Evolutionary conservation across 1,284 basidiomycete species (phyloP).

Genomic region (Sphaerobolus stellatus): DNA sequence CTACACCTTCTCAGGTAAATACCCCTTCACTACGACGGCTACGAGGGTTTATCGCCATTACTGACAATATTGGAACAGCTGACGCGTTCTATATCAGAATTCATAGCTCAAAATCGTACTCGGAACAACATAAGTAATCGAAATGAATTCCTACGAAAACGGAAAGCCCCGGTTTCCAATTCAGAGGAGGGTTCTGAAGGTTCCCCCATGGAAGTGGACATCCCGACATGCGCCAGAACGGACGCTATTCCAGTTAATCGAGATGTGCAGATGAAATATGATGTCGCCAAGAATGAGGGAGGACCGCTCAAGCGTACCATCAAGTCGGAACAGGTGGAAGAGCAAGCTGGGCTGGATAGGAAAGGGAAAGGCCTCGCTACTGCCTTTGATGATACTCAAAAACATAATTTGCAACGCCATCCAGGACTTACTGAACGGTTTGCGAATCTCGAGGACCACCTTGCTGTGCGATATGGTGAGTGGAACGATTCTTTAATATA

Average conservation of each 20-base stretch:
- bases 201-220: constrained; percentile 7
- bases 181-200: neutral
- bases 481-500: neutral
- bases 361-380: constrained; percentile 20
- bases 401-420: constrained; percentile 41
- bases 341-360: constrained; percentile 23
- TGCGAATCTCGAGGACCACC: constrained; percentile 62
- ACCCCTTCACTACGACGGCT: neutral
- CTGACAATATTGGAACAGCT: too few species aligned
- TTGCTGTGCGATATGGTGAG: constrained; percentile 65
- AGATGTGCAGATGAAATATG: constrained; percentile 77
- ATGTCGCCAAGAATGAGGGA: constrained; percentile 76
- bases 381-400: constrained; percentile 17
- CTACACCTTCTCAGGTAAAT: constrained; percentile 58
- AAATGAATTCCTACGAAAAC: constrained; percentile 59
- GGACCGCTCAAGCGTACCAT: constrained; percentile 67
- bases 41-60: neutral
- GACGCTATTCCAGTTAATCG: constrained; percentile 69
- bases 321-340: constrained; percentile 18
- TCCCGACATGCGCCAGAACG: constrained; percentile 64
- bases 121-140: constrained; percentile 74
- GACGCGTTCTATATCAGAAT: constrained; percentile 65
- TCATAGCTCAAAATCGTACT: constrained; percentile 65
- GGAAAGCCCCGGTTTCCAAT: neutral
- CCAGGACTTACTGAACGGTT: constrained; percentile 65